Evolutionary conservation across 495 filamentous ascomycete genomes (phyloP), one percentile per base, ranked within the genome.

Genomic region (Hapsidospora chrysogenum): DNA sequence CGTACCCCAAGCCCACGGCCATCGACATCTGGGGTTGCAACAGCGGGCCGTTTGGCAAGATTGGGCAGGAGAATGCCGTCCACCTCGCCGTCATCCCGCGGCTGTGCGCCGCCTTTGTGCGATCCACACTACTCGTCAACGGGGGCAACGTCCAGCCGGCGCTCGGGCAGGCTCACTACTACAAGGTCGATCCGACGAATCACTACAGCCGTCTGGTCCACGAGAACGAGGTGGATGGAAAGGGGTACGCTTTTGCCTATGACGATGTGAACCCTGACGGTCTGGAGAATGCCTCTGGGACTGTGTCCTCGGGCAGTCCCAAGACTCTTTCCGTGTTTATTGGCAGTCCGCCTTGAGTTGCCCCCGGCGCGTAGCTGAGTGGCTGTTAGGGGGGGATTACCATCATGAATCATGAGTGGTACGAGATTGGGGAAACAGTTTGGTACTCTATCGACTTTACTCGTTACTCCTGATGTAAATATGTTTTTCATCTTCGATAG

Each of bases 201-300:
- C 54, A 54, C 41, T 67, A 63, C 46, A 46, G 44, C 27, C 48
- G 50, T 15, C 44, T 64, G 38, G 50, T 67, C 13, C 63, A 67
- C 52, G 31, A 56, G 41, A 44, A 56, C 39, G 53, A 63, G 42
- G 19, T 49, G 9, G 54, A 61, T 43, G 48, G 50, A 6, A 46
- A 48, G 25, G 63, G 61, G 1, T 67, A 67, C 28, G 56, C 63
- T 8, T 67, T 67, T 41, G 40, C 63, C 0, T 67, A 61, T 41
- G 63, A 67, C 31, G 63, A 67, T 39, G 62, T 66, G 26, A 58
- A 56, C 38, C 56, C 61, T 15, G 33, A 39, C 14, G 53, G 50
- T 15, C 9, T 7, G 2, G 31, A 22, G 11, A 13, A 33, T 13
- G 31, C 18, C 23, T 33, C 31, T 5, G 31, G 31, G 10, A 10